These are phyloP conservation scores for Crithidia sp. DNA, from an alignment of 208 protist species.

Conservation along the genomic window DNA sequence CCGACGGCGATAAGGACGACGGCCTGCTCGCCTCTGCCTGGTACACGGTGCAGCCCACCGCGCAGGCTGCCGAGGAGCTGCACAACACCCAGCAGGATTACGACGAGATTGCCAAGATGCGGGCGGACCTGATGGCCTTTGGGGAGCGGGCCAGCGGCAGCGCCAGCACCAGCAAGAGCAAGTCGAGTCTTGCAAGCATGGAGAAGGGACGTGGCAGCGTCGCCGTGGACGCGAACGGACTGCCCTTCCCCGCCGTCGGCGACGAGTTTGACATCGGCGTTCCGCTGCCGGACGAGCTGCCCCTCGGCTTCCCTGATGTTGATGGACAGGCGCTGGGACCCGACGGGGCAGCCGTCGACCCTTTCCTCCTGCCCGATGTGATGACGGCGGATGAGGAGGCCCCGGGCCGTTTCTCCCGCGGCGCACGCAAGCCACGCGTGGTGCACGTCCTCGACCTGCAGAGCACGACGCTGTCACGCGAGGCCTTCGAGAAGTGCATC, in stretches of 20 bases:
- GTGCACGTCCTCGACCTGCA: conserved; percentile 69
- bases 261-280: conserved; percentile 87
- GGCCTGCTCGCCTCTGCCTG: conserved; percentile 63
- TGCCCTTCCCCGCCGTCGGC: conserved; percentile 49
- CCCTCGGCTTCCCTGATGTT: conserved; percentile 40
- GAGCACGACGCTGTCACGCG: conserved; percentile 75
- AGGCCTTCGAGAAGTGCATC: conserved; percentile 71
- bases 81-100: conserved; percentile 75
- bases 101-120: conserved; percentile 84
- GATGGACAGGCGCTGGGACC: conserved; percentile 14
- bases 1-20: conserved; percentile 29
- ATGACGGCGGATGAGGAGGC: conserved; percentile 23
- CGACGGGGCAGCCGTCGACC: conserved; percentile 21
- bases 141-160: conserved; percentile 71
- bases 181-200: conserved; percentile 81
- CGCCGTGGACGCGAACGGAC: conserved; percentile 25
- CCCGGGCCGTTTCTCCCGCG: conserved; percentile 5
- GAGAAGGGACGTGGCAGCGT: conserved; percentile 84
- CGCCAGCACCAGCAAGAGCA: conserved; percentile 74
- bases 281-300: conserved; percentile 73
- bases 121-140: conserved; percentile 83
- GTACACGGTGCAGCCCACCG: conserved; percentile 81
- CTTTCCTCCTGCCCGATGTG: conserved; percentile 40
- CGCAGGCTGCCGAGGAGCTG: conserved; percentile 60
- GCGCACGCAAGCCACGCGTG: conserved; percentile 30